A percentile compares a stretch with the other conserved stretches of the same genome.
Evolutionary conservation across 805 yeast species (phyloP).

Genomic region (Sugiyamaella americana): DNA sequence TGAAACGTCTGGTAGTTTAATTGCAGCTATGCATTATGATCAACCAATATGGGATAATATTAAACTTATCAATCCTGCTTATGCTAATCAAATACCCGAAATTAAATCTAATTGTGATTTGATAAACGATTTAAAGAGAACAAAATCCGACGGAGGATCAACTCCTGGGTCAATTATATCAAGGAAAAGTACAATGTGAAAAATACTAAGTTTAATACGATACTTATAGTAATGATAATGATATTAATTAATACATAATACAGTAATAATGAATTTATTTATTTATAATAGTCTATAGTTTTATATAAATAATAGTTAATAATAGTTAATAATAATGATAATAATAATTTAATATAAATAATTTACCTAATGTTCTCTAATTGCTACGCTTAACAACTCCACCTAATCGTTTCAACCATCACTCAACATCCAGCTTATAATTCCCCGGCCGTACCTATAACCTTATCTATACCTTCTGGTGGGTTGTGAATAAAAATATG

Average conservation of each 20-base stretch:
- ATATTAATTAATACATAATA: too few relatives aligned
- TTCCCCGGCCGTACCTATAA: constrained; percentile 16
- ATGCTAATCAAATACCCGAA: not conserved
- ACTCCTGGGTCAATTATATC: not conserved
- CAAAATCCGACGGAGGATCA: not conserved
- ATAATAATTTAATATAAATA: too few relatives aligned
- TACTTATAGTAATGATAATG: not conserved
- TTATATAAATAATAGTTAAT: too few relatives aligned
- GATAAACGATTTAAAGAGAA: not conserved
- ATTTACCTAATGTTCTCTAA: too few relatives aligned
- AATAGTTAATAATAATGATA: not conserved
- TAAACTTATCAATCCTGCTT: not conserved
- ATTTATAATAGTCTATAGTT: too few relatives aligned
- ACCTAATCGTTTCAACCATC: too few relatives aligned
- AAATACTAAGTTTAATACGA: not conserved
- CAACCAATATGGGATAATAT: not conserved
- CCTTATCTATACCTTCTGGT: constrained; percentile 15
- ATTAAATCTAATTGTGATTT: not conserved
- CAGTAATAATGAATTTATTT: too few relatives aligned
- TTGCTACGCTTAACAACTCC: too few relatives aligned
- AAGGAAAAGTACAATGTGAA: not conserved
- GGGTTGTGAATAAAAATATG: constrained; percentile 42
- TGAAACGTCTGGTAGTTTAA: not conserved
- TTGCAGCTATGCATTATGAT: not conserved
- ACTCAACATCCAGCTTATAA: not conserved